A percentile compares a stretch with the other conserved stretches of the same genome.
phyloP scores from a whole-genome alignment of 2,329 filamentous ascomycete genomes.

The Fusarium coffeatum region DNA sequence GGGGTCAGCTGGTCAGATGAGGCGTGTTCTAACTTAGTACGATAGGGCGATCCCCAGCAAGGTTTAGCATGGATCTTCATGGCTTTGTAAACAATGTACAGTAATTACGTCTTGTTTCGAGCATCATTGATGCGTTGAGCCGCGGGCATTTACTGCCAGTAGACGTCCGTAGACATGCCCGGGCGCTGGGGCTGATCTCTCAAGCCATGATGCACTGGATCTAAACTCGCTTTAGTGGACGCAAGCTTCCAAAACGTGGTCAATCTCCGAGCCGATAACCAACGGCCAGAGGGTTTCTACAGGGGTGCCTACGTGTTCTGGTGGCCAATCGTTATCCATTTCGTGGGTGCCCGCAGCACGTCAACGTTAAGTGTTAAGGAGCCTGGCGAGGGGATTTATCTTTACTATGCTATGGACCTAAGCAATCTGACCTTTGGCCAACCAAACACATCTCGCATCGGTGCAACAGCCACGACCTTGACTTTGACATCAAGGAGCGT shows the following conservation, averaged over 20 bases:
- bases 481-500: constrained; percentile 22
- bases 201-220: constrained; percentile 28
- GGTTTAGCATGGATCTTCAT: constrained; percentile 29
- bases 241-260: constrained; percentile 24
- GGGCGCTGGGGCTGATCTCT: constrained; percentile 7
- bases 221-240: constrained; percentile 13
- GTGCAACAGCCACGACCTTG: constrained; percentile 35
- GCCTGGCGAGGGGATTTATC: constrained; percentile 38
- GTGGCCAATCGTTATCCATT: constrained; percentile 34
- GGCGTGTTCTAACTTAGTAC: constrained; percentile 20
- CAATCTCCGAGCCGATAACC: constrained; percentile 27
- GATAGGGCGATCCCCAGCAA: constrained; percentile 23
- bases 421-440: constrained; percentile 16
- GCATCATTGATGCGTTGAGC: constrained; percentile 15
- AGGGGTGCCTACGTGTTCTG: constrained; percentile 12
- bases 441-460: constrained; percentile 23
- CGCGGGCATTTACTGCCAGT: constrained; percentile 8
- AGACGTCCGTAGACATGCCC: not conserved
- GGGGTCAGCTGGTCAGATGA: constrained; percentile 39
- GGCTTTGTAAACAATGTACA: constrained; percentile 12
- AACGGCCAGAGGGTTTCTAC: constrained; percentile 22
- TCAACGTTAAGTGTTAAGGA: constrained; percentile 30
- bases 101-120: not conserved
- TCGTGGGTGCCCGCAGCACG: constrained; percentile 34
- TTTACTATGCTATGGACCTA: not conserved